Percentiles rank a stretch among this genome's conserved stretches.
Evolutionary conservation across 192 early-diverging fungal species (phyloP).

Genomic region (Oehlia diaphana): DNA sequence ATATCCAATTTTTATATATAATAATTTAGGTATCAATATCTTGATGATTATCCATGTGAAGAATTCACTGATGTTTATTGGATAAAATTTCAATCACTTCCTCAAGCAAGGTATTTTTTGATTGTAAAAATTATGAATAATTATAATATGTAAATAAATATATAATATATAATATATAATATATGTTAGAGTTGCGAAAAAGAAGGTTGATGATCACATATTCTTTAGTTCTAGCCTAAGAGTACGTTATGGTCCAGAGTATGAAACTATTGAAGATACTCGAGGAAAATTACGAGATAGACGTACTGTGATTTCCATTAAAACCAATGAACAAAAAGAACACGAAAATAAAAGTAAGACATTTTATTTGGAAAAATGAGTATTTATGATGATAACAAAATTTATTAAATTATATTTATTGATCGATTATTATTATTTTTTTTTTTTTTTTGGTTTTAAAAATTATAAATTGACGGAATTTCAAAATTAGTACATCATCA

Average conservation of each 20-base stretch:
- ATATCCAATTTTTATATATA: neutral
- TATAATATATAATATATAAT: neutral
- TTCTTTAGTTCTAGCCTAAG: conserved; percentile 39
- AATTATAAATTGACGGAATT: neutral
- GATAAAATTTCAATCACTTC: conserved; percentile 31
- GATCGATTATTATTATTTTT: too few species aligned
- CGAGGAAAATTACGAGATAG: conserved; percentile 42
- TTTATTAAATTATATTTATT: too few species aligned
- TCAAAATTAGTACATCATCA: neutral
- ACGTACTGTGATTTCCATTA: conserved; percentile 28
- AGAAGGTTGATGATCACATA: conserved; percentile 39
- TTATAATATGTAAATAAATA: too few species aligned
- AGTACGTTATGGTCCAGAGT: conserved; percentile 43
- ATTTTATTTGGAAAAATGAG: neutral
- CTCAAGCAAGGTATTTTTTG: conserved; percentile 30
- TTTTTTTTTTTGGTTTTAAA: too few species aligned
- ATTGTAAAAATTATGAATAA: too few species aligned
- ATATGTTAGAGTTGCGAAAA: conserved; percentile 32
- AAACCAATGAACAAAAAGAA: conserved; percentile 13
- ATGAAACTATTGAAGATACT: conserved; percentile 45
- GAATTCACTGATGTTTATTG: conserved; percentile 37
- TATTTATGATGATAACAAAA: too few species aligned
- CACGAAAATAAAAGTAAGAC: conserved; percentile 2
- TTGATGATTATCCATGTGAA: conserved; percentile 33
- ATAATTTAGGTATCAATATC: conserved; percentile 12